Percentiles rank a stretch among this genome's conserved stretches.
phyloP scores from a whole-genome alignment of 352 stramenopile species.

The Pythium dissimile region DNA sequence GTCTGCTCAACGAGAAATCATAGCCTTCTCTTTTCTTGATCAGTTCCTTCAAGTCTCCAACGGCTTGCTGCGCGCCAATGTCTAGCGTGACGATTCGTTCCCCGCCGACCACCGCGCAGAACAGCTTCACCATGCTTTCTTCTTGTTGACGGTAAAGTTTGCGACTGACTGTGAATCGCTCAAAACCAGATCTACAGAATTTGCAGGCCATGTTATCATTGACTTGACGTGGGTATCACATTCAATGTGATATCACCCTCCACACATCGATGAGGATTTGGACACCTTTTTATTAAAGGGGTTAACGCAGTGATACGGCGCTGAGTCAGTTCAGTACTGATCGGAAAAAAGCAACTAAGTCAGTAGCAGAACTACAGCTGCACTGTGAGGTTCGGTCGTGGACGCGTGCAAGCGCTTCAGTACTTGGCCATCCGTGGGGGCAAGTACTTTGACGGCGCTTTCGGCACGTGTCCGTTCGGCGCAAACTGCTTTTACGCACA shows the following conservation, averaged over 20 bases:
- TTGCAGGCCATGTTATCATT: too few relatives aligned
- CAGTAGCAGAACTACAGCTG: too few relatives aligned
- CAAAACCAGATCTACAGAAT: too few relatives aligned
- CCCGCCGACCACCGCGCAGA: constrained; percentile 7
- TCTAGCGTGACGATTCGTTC: constrained; percentile 4
- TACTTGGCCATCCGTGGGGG: constrained; percentile 69
- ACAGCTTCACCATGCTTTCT: constrained; percentile 1
- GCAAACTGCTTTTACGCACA: constrained; percentile 78
- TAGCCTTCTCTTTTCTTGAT: constrained; percentile 3
- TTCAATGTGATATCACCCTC: too few relatives aligned
- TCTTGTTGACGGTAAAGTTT: background rate
- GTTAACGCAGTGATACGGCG: too few relatives aligned
- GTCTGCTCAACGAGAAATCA: constrained; percentile 1
- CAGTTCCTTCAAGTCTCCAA: constrained; percentile 8
- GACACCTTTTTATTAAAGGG: too few relatives aligned
- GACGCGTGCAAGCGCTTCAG: constrained; percentile 72
- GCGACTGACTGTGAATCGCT: background rate
- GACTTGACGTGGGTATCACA: too few relatives aligned
- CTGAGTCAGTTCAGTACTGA: too few relatives aligned
- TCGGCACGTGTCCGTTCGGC: constrained; percentile 71
- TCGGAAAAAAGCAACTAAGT: too few relatives aligned
- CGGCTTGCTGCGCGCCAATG: constrained; percentile 1
- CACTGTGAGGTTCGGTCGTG: constrained; percentile 44
- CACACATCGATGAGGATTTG: too few relatives aligned
- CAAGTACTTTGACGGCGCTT: constrained; percentile 73